Evolutionary conservation across 306 rosid species (phyloP), one percentile per base, ranked within the genome.

Genomic region (Quercus variabilis): DNA sequence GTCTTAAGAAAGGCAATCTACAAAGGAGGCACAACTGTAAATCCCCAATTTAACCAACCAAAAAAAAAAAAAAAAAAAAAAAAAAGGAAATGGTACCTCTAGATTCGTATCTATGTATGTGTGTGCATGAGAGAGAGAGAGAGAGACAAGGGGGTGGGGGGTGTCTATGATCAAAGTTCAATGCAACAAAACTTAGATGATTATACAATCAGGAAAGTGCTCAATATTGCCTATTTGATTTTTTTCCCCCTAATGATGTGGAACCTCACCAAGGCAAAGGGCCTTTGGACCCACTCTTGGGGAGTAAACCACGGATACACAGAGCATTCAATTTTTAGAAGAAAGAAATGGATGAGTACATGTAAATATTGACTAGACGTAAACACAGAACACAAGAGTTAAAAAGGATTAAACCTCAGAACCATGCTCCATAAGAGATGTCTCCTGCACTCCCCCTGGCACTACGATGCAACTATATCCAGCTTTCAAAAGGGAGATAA

Each of bases 361-460:
- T 14, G 38, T 51, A 46, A 71, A 49, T 21, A 43, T 26, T 23
- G 35, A 49, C 31, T 26, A 18, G 21, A 26, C 12, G 5, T 26
- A 73, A 52, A 73, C 76, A 73, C 15, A 31, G 2, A 75, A 26
- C 54, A 76, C 4, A 30, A 49, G 60, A 63, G 23, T 15, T 5
- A 67, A 51, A 52, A 52, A 30, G 49, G 33, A 51, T 43, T 54
- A 56, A 31, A 95, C 99, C 98, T 95, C 99, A 55, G 91, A 83
- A 78, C 86, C 91, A 17, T 63, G 93, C 74, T 90, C 90, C 98
- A 95, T 84, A 76, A 83, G 83, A 87, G 87, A 92, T 57, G 94
- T 81, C 90, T 95, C 99, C 80, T 83, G 99, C 77, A 95, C 98
- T 85, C 99, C 99, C 52, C 99, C 99, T 25, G 99, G 99, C 65